A percentile compares a stretch with the other conserved stretches of the same genome.
Conservation (phyloP, 129 eudicot species). For the carrot (Daucus carota) region DH1_v3.0 NC_030387.2:38836001-38836500, state of each 20-base stretch:
- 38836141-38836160: conserved; percentile 20
- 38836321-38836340: too few species aligned
- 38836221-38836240: background rate
- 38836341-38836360: conserved; percentile 1
- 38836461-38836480: conserved; percentile 75
- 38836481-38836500: conserved; percentile 66
- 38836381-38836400: conserved; percentile 71
- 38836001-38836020: too few species aligned
- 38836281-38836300: too few species aligned
- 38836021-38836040: conserved; percentile 77
- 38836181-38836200: background rate
- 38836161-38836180: conserved; percentile 9
- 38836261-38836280: background rate
- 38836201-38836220: background rate
- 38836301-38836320: too few species aligned
- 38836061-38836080: conserved; percentile 66
- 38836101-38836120: conserved; percentile 80
- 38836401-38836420: conserved; percentile 93
- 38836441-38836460: conserved; percentile 97
- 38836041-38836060: conserved; percentile 78
- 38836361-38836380: too few species aligned
- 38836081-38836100: conserved; percentile 83
- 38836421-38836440: conserved; percentile 78
- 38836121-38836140: conserved; percentile 87
- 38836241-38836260: background rate